Evolutionary conservation across 306 rosid genomes (phyloP), one percentile per base, ranked within the genome.

Genomic region (Castanospermum australe): DNA sequence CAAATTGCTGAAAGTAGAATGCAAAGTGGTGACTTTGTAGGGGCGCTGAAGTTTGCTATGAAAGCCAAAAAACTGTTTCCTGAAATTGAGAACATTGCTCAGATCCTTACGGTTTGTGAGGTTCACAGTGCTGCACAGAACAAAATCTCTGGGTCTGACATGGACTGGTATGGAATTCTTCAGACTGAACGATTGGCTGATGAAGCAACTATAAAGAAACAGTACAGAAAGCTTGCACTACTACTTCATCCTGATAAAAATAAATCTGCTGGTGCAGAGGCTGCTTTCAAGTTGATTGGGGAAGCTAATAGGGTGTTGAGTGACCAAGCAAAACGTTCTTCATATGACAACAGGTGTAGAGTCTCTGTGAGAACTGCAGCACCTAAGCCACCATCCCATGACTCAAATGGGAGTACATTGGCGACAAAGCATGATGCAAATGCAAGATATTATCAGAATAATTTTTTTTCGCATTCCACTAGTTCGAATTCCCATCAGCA

Each of bases 201-300:
- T 67, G 95, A 85, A 41, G 83, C 69, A 76, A 76, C 87, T 48
- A 88, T 94, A 44, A 91, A 81, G 84, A 94, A 87, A 74, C 97
- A 94, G 62, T 94, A 88, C 84, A 91, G 88, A 71, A 94, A 89
- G 88, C 88, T 94, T 9, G 97, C 97, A 11, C 67, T 94, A 71
- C 88, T 88, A 61, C 97, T 94, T 67, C 99, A 92, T 83, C 99
- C 97, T 36, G 99, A 94, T 84, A 94, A 94, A 86, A 94, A 92
- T 82, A 91, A 89, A 75, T 88, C 87, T 77, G 75, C 89, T 48
- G 97, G 99, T 85, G 97, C 99, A 0, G 99, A 94, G 77, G 91
- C 97, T 79, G 99, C 99, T 79, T 94, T 94, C 84, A 94, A 94
- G 83, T 79, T 91, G 75, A 82, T 92, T 44, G 96, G 91, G 75